Base-by-base conservation (phyloP, 352 stramenopile genomes). In the Pilasporangium apinafurcum region DNA sequence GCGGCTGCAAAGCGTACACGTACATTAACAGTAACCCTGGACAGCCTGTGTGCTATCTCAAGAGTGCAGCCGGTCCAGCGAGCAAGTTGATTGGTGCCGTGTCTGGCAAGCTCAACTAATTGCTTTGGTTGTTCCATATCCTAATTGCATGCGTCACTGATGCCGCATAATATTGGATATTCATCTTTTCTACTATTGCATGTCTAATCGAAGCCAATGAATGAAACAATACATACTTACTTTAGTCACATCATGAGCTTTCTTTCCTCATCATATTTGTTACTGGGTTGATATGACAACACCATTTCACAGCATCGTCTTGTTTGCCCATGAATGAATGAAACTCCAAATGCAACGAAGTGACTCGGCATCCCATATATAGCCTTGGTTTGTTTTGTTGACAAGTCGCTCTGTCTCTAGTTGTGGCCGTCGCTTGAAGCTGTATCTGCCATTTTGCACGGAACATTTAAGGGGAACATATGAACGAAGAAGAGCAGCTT, bases 401-500 rank as follows among this genome's bases (percentile, higher is more conserved):
- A 8, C 24, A 33, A 44, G 21, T 30, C 17, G 10, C 36, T n/a
- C n/a, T n/a, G n/a, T n/a, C n/a, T n/a, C 12, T 41, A 22, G 35
- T 13, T 25, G 10, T 13, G 37, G 7, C 14, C 21, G 4, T 44
- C 8, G n/a, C 14, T 53, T 56, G 31, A 36, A n/a, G n/a, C n/a
- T n/a, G n/a, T n/a, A n/a, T n/a, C n/a, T n/a, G n/a, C n/a, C n/a
- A n/a, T n/a, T n/a, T n/a, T n/a, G n/a, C n/a, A n/a, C n/a, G n/a
- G 16, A 8, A 24, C 34, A 4, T 39, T 39, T 8, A 6, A 26
- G 3, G 34, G 4, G 12, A 36, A n/a, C 8, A n/a, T n/a, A 76
- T 71, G 59, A 53, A 61, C 32, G 68, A 86, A 50, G 72, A 86
- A 35, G 40, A 81, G 36, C 51, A 81, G 32, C 68, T 87, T 18